These are phyloP conservation scores for Coemansia asiatica DNA, from an alignment of 192 early-diverging fungal genomes.

Conservation along the genomic window DNA sequence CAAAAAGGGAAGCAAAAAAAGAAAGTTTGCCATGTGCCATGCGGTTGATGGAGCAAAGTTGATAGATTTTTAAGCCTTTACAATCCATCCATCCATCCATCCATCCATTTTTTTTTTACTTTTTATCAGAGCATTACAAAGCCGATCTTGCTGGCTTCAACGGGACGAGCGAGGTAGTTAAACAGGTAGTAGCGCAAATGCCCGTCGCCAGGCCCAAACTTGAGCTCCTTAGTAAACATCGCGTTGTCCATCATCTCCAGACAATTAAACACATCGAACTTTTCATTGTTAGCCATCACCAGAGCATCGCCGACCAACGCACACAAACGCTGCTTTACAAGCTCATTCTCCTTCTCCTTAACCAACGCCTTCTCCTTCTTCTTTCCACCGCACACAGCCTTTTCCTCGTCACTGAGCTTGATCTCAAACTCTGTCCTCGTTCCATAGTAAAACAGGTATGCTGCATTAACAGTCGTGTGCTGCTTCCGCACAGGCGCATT, in stretches of 20 bases:
- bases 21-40: too few relatives aligned
- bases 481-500: background rate
- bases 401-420: conserved; percentile 33
- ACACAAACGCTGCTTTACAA: conserved; percentile 58
- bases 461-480: conserved; percentile 72
- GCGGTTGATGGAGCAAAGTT: too few relatives aligned
- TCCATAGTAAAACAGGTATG: conserved; percentile 95
- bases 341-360: conserved; percentile 26
- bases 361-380: conserved; percentile 49
- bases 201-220: conserved; percentile 93
- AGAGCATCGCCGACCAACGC: conserved; percentile 78
- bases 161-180: conserved; percentile 82
- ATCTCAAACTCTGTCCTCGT: conserved; percentile 52
- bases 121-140: conserved; percentile 95
- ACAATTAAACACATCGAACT: conserved; percentile 96
- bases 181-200: conserved; percentile 94
- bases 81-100: too few relatives aligned
- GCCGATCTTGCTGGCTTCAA: conserved; percentile 72
- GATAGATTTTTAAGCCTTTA: background rate
- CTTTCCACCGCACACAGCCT: conserved; percentile 41
- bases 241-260: conserved; percentile 91
- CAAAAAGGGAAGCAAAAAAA: background rate
- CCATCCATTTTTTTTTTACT: too few relatives aligned
- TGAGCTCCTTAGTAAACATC: conserved; percentile 75
- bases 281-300: conserved; percentile 64